Evolutionary conservation across 2,329 filamentous ascomycete species (phyloP).

Genomic region (Talaromyces islandicus): DNA sequence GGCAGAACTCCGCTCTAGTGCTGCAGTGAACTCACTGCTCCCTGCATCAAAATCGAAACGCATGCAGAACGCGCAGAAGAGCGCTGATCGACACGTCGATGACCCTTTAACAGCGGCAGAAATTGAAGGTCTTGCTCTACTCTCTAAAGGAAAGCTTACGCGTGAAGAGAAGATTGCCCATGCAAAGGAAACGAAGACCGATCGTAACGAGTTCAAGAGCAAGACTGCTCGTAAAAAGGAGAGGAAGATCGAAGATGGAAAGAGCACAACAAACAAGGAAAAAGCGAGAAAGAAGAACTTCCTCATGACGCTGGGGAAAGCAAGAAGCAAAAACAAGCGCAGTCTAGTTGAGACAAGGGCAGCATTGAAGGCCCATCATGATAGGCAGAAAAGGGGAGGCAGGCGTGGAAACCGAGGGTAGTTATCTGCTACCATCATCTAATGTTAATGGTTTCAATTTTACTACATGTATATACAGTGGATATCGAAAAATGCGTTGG

Average conservation of each 20-base stretch:
- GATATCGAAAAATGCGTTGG: neutral
- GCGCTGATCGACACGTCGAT: conserved; percentile 61
- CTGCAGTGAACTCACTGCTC: conserved; percentile 61
- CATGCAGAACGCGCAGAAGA: conserved; percentile 40
- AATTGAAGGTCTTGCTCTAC: conserved; percentile 77
- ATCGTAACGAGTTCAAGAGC: conserved; percentile 73
- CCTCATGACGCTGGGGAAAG: conserved; percentile 95
- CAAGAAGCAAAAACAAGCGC: conserved; percentile 90
- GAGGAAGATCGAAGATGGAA: conserved; percentile 82
- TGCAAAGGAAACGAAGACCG: conserved; percentile 75
- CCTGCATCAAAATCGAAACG: conserved; percentile 37
- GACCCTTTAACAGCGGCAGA: conserved; percentile 85
- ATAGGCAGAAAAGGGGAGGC: conserved; percentile 77
- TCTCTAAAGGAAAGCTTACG: conserved; percentile 68
- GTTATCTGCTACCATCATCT: neutral
- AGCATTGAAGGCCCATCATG: conserved; percentile 73
- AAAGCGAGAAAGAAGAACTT: conserved; percentile 98
- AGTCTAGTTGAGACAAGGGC: conserved; percentile 81
- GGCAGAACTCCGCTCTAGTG: conserved; percentile 72
- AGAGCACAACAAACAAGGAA: conserved; percentile 95
- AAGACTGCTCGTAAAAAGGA: conserved; percentile 78
- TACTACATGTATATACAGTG: neutral
- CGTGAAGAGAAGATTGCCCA: conserved; percentile 84
- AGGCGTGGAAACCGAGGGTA: conserved; percentile 62
- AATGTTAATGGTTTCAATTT: neutral